phyloP scores from a whole-genome alignment of 805 yeast genomes.

The Metschnikowia continentalis region DNA sequence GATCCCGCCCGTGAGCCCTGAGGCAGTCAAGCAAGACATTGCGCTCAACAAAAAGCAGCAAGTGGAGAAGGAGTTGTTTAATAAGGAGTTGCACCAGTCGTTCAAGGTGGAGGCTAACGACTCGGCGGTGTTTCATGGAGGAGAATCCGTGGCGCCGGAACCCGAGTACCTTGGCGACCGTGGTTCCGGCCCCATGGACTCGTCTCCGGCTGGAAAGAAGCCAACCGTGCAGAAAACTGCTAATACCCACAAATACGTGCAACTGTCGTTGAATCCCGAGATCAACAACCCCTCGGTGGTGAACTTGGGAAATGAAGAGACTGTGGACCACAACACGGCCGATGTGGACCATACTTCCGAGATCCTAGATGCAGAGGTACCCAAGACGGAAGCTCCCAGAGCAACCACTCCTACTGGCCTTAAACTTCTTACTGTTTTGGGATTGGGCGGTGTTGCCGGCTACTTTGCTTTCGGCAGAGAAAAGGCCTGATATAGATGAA shows the following conservation, averaged over 20 bases:
- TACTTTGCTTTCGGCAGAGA: slow-evolving; percentile 13
- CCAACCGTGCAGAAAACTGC: slow-evolving; percentile 25
- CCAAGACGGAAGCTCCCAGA: slow-evolving; percentile 2
- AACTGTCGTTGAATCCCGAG: slow-evolving; percentile 38
- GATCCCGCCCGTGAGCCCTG: slow-evolving; percentile 43
- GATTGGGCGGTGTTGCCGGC: slow-evolving; percentile 18
- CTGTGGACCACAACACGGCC: slow-evolving; percentile 34
- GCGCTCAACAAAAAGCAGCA: slow-evolving; percentile 38
- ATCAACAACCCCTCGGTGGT: slow-evolving; percentile 35
- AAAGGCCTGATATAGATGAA: background rate
- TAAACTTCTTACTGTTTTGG: slow-evolving; percentile 14
- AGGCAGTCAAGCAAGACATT: slow-evolving; percentile 47
- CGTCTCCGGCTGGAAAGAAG: slow-evolving; percentile 14
- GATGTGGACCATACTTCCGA: slow-evolving; percentile 29
- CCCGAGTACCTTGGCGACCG: slow-evolving; percentile 39
- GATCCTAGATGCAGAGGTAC: slow-evolving; percentile 26
- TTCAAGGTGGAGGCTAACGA: slow-evolving; percentile 43
- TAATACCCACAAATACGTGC: slow-evolving; percentile 38
- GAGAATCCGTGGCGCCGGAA: slow-evolving; percentile 35
- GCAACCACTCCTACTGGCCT: slow-evolving; percentile 6
- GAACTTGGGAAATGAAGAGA: slow-evolving; percentile 30
- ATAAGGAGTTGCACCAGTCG: slow-evolving; percentile 31
- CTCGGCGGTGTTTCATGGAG: slow-evolving; percentile 41
- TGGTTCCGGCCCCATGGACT: slow-evolving; percentile 35
- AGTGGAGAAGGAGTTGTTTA: slow-evolving; percentile 35